These are phyloP conservation scores for Botryotinia convoluta DNA, from an alignment of 2,329 filamentous ascomycete genomes.

Conservation along the genomic window DNA sequence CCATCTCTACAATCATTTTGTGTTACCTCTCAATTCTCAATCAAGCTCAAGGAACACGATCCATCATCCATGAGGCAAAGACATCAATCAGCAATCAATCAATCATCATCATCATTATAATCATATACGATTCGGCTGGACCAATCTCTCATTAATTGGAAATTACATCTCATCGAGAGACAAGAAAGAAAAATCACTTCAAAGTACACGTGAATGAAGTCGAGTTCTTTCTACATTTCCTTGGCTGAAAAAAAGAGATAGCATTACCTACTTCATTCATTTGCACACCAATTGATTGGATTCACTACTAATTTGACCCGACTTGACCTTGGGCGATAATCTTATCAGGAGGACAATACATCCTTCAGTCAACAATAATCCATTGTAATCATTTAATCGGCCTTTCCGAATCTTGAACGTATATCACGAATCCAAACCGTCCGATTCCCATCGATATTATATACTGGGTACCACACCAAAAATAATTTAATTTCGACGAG, in stretches of 20 bases:
- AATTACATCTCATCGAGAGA: not conserved
- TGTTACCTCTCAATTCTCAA: constrained; percentile 5
- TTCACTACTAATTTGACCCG: constrained; percentile 2
- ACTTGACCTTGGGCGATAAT: not conserved
- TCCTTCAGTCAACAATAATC: not conserved
- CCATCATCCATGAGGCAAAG: constrained; percentile 7
- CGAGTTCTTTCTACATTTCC: not conserved
- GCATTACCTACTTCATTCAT: not conserved
- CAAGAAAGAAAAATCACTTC: not conserved
- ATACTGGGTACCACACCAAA: not conserved
- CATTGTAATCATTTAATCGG: not conserved
- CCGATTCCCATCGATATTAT: not conserved
- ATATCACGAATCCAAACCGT: not conserved
- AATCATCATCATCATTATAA: not conserved
- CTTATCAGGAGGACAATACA: not conserved
- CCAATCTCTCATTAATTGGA: constrained; percentile 5
- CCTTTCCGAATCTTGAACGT: not conserved
- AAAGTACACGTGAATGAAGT: not conserved
- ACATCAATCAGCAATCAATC: not conserved
- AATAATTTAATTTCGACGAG: not conserved
- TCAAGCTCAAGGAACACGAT: constrained; percentile 11
- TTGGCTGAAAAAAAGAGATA: not conserved
- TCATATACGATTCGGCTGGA: constrained; percentile 5
- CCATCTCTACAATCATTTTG: not conserved
- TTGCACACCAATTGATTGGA: constrained; percentile 2